These are phyloP conservation scores for Globisporangium nagaii DNA, from an alignment of 352 stramenopile genomes.

Conservation along the genomic window DNA sequence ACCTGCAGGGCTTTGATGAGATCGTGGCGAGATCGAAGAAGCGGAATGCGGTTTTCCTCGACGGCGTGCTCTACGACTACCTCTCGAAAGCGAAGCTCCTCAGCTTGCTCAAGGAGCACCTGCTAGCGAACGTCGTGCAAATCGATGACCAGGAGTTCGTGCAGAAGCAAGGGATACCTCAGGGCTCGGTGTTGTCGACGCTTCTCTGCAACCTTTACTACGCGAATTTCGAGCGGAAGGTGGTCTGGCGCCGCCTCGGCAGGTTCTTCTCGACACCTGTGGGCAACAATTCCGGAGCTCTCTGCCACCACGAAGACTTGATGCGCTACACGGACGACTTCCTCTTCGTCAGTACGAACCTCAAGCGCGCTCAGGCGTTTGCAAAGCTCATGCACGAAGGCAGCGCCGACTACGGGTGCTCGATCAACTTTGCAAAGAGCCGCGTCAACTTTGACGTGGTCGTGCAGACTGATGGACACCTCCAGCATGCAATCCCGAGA, in stretches of 20 bases:
- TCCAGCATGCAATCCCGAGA: conserved; percentile 8
- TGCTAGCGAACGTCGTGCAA: conserved; percentile 50
- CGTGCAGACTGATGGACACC: not conserved
- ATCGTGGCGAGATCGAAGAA: conserved; percentile 32
- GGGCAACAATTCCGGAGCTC: not conserved
- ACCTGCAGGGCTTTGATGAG: conserved; percentile 48
- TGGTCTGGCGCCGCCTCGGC: conserved; percentile 41
- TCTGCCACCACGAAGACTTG: conserved; percentile 51
- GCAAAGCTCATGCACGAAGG: conserved; percentile 53
- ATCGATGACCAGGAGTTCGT: conserved; percentile 44
- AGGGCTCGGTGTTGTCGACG: conserved; percentile 80
- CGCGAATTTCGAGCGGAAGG: conserved; percentile 60
- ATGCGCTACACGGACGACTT: conserved; percentile 82
- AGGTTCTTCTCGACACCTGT: conserved; percentile 11
- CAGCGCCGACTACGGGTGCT: conserved; percentile 35
- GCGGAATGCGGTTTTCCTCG: conserved; percentile 51
- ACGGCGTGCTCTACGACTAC: conserved; percentile 79
- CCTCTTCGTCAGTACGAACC: conserved; percentile 55
- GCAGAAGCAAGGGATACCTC: conserved; percentile 64
- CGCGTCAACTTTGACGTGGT: conserved; percentile 49
- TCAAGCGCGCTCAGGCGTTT: conserved; percentile 43
- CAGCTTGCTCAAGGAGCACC: conserved; percentile 55
- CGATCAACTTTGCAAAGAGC: conserved; percentile 47
- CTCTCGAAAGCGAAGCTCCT: conserved; percentile 43
- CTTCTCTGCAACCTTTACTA: conserved; percentile 82